Evolutionary conservation across 805 yeast genomes (phyloP).

Genomic region (Candida khao-thaluensis): DNA sequence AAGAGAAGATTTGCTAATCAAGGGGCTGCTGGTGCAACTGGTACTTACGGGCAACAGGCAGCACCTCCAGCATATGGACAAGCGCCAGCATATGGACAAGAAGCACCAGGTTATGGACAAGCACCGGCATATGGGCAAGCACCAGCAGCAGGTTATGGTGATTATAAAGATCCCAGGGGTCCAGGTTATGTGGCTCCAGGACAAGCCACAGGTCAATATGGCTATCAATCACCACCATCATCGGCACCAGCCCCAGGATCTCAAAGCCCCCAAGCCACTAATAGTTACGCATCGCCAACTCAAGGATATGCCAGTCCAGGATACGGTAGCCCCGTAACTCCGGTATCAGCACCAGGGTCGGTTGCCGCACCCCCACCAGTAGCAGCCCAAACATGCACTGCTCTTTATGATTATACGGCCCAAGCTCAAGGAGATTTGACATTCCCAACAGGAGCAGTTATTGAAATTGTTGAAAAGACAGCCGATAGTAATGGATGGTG

Average conservation of each 20-base stretch:
- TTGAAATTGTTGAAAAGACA: constrained; percentile 79
- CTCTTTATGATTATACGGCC: constrained; percentile 87
- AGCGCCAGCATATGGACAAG: constrained; percentile 4
- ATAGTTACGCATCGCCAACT: constrained; percentile 12
- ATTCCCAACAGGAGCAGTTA: constrained; percentile 84
- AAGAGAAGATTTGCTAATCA: constrained; percentile 64
- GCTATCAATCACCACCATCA: constrained; percentile 13
- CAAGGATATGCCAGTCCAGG: constrained; percentile 21
- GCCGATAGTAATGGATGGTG: constrained; percentile 94
- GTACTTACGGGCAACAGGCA: constrained; percentile 9
- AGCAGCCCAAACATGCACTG: constrained; percentile 63
- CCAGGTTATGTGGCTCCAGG: constrained; percentile 15
- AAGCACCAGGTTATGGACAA: constrained; percentile 10
- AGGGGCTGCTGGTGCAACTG: constrained; percentile 17
- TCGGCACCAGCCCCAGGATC: constrained; percentile 14
- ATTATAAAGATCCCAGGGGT: constrained; percentile 26
- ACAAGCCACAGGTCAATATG: constrained; percentile 7
- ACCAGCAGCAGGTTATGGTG: constrained; percentile 18
- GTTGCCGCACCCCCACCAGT: constrained; percentile 35
- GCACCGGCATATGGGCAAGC: constrained; percentile 11
- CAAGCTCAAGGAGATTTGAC: constrained; percentile 91
- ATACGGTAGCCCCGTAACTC: constrained; percentile 22
- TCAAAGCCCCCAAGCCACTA: constrained; percentile 13
- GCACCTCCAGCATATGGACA: constrained; percentile 13
- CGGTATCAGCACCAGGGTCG: constrained; percentile 18